A percentile compares a stretch with the other conserved stretches of the same genome.
Conservation (phyloP, 2,329 filamentous ascomycete species). For the Xylaria sp. region DNA sequence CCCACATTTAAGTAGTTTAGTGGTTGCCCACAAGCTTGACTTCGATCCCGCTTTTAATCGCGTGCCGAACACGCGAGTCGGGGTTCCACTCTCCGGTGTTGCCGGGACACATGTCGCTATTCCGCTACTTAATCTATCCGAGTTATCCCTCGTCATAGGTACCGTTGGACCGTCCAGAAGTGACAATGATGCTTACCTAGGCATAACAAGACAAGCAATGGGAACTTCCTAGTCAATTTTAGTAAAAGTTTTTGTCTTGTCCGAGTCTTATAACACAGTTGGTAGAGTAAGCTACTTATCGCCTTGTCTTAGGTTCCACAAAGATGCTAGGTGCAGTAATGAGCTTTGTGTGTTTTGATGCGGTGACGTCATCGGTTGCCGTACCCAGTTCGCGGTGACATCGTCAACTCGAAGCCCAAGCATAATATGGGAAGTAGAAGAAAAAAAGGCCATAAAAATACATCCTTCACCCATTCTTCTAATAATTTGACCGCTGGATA, state of each 20-base stretch:
- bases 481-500: neutral
- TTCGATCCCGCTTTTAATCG: constrained; percentile 8
- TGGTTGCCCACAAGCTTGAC: too few relatives aligned
- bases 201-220: neutral
- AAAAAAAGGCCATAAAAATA: constrained; percentile 1
- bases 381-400: neutral
- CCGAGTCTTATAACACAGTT: neutral
- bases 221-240: neutral
- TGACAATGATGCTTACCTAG: neutral
- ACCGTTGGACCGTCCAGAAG: neutral
- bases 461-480: neutral
- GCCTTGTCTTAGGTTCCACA: neutral
- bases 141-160: neutral
- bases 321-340: neutral
- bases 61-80: constrained; percentile 16
- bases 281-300: neutral
- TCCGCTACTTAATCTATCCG: neutral
- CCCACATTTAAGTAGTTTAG: too few relatives aligned
- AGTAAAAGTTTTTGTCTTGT: neutral
- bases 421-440: neutral
- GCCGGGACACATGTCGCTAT: neutral
- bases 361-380: constrained; percentile 26
- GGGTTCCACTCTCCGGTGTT: constrained; percentile 18
- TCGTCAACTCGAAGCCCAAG: constrained; percentile 11
- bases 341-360: too few relatives aligned